Conservation (phyloP, 2,329 filamentous ascomycete genomes). For the Tolypocladium tundrense region DNA sequence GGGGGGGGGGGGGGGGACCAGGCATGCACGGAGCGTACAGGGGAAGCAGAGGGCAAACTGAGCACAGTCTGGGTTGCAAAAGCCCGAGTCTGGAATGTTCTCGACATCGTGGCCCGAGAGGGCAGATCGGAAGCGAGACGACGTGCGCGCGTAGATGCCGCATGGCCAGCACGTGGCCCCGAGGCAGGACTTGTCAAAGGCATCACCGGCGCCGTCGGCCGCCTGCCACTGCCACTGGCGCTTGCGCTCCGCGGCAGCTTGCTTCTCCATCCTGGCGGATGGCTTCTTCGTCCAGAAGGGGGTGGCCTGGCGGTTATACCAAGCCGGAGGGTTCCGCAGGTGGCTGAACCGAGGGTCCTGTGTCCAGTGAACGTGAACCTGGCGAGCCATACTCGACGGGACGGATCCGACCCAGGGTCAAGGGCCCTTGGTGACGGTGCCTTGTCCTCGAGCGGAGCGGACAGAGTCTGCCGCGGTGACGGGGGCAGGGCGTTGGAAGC, state of each 20-base stretch:
- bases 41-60: slow-evolving; percentile 14
- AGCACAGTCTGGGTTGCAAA: slow-evolving; percentile 13
- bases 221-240: slow-evolving; percentile 9
- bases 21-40: slow-evolving; percentile 8
- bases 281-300: slow-evolving; percentile 6
- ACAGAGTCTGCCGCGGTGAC: background rate
- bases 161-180: slow-evolving; percentile 14
- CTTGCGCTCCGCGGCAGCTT: slow-evolving; percentile 1
- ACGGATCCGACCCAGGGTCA: background rate
- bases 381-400: slow-evolving; percentile 13
- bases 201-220: background rate
- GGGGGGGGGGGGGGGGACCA: too few species aligned
- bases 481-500: background rate
- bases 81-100: slow-evolving; percentile 6
- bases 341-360: slow-evolving; percentile 5
- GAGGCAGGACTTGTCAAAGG: slow-evolving; percentile 2
- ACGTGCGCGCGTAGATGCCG: slow-evolving; percentile 15
- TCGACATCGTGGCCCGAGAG: slow-evolving; percentile 10
- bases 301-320: slow-evolving; percentile 5
- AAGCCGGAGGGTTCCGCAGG: slow-evolving; percentile 6
- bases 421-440: background rate
- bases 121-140: slow-evolving; percentile 12
- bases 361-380: slow-evolving; percentile 10
- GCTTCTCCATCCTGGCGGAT: slow-evolving; percentile 11
- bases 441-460: background rate